Evolutionary conservation across 257 asterid species (phyloP).

Genomic region (Solanum ossicruentum): DNA sequence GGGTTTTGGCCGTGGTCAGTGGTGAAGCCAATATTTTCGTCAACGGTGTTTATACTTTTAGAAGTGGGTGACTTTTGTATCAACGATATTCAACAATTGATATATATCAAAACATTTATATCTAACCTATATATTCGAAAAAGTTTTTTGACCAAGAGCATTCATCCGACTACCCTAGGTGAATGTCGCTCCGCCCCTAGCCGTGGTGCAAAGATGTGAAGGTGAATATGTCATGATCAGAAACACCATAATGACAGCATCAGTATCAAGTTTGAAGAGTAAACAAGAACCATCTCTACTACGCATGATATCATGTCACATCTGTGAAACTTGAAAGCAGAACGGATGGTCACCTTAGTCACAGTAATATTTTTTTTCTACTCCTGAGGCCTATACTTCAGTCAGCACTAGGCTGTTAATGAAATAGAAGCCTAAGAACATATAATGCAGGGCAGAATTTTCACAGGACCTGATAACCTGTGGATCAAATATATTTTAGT

Average conservation of each 20-base stretch:
- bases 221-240: not conserved
- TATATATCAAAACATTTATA: no score
- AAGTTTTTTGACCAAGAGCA: no score
- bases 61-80: no score
- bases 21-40: not conserved
- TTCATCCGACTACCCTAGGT: no score
- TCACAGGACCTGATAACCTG: constrained; percentile 1
- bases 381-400: not conserved
- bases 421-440: not conserved
- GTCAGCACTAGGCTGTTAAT: not conserved
- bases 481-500: not conserved
- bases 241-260: not conserved
- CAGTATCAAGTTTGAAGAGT: not conserved
- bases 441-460: constrained; percentile 3
- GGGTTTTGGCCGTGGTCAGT: not conserved
- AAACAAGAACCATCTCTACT: not conserved
- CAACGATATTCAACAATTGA: no score
- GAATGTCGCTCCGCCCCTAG: no score
- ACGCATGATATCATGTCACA: not conserved
- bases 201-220: not conserved
- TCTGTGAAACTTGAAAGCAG: not conserved
- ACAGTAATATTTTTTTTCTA: not conserved
- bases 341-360: not conserved
- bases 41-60: no score
- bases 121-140: no score